Base-by-base conservation (phyloP, 495 filamentous ascomycete genomes). In the Stereocaulon alpinum region DNA sequence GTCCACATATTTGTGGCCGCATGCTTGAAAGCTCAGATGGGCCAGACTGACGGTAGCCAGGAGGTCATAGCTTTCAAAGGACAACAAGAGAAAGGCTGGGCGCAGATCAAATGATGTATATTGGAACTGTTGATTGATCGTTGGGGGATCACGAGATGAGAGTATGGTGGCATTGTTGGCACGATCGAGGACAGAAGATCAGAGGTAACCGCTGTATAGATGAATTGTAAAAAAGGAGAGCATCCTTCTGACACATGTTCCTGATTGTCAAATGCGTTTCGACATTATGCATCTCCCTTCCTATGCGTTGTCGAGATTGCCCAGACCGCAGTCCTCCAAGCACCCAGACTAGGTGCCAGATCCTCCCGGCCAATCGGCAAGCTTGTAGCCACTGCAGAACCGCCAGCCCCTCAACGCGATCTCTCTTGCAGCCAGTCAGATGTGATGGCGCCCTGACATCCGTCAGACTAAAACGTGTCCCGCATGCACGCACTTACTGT, bases 1-100 rank as follows among this genome's bases (percentile, higher is more conserved):
- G 83, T 84, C 20, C 71, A 79, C 57, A 81, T 75, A n/a, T 81
- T 88, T 59, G 69, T 68, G n/a, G 56, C 62, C 22, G 85, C 80
- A 60, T 86, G 55, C 63, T 71, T 10, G 61, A 67, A 53, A 45
- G 63, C 48, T 11, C 40, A 59, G 20, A 53, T n/a, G 17, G 54
- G 48, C 17, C 17, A 18, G 40, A 40, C 4, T 20, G 18, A 55
- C 29, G 56, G 49, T 29, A 43, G 32, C 11, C 37, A 43, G 22
- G 59, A 51, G 43, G 51, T 45, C 47, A 48, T 44, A 14, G 42
- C 24, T 32, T 17, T 62, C 6, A 40, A 47, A n/a, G 60, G 63
- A 18, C 29, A 30, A 17, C 56, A 62, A 17, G 44, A 56, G 3
- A 62, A 60, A 52, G 56, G 60, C 51, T 62, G 63, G 63, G 51